These are phyloP conservation scores for Kwoniella botswanensis DNA, from an alignment of 768 basidiomycete species.

Conservation along the genomic window DNA sequence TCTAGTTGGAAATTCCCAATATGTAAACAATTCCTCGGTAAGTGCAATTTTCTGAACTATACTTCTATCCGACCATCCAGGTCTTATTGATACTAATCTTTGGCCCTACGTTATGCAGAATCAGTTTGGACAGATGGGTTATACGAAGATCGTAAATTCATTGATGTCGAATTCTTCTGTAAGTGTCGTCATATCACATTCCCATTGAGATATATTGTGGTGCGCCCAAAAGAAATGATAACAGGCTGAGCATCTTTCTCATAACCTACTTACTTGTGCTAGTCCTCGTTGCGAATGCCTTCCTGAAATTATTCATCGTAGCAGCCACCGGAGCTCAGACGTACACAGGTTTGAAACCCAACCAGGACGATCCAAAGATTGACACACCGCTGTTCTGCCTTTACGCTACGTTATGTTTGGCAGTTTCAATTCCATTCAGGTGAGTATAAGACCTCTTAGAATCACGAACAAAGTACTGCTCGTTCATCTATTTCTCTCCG, in stretches of 20 bases:
- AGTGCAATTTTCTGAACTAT: neutral
- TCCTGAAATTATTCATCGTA: constrained; percentile 50
- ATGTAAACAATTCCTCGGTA: constrained; percentile 22
- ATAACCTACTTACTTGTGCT: neutral
- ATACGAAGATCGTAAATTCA: constrained; percentile 25
- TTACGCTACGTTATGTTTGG: constrained; percentile 43
- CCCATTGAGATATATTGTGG: too few species aligned
- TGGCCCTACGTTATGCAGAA: constrained; percentile 11
- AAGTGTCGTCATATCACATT: constrained; percentile 15
- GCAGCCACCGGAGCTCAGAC: constrained; percentile 42
- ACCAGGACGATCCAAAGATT: constrained; percentile 21
- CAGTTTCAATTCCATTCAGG: constrained; percentile 43
- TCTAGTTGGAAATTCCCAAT: constrained; percentile 21
- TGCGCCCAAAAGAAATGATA: too few species aligned
- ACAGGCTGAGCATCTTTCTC: too few species aligned
- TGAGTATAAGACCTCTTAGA: constrained; percentile 24
- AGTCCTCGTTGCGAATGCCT: constrained; percentile 36
- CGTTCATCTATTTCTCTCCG: neutral
- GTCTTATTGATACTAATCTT: too few species aligned
- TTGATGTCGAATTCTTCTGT: constrained; percentile 43
- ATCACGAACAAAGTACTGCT: neutral
- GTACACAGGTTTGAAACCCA: constrained; percentile 37
- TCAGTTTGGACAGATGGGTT: constrained; percentile 35
- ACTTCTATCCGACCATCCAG: too few species aligned
- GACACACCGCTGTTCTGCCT: constrained; percentile 47